These are phyloP conservation scores for Diplotaxis tenuifolia DNA, from an alignment of 345 rosid genomes.

Conservation along the genomic window DNA sequence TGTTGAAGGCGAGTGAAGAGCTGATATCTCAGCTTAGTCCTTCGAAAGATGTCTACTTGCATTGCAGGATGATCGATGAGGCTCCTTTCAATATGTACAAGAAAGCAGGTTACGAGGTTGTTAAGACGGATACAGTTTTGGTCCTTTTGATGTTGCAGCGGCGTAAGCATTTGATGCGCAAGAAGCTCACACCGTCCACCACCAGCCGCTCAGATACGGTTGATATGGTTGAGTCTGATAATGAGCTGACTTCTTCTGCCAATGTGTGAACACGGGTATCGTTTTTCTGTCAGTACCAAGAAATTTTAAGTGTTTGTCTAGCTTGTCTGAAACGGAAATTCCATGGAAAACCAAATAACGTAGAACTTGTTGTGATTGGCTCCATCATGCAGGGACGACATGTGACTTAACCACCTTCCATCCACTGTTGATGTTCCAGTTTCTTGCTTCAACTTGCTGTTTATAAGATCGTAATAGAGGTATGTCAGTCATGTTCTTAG, in stretches of 20 bases:
- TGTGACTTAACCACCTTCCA: constrained; percentile 10
- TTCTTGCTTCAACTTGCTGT: constrained; percentile 26
- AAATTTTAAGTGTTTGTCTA: neutral
- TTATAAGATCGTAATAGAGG: constrained; percentile 29
- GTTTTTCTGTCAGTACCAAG: neutral
- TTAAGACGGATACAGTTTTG: constrained; percentile 67
- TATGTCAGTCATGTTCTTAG: constrained; percentile 4
- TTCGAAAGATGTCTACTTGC: constrained; percentile 70
- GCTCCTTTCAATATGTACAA: constrained; percentile 86
- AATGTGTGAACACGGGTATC: constrained; percentile 25
- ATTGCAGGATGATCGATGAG: constrained; percentile 84
- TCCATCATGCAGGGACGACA: constrained; percentile 14
- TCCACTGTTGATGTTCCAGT: neutral
- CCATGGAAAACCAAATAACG: neutral
- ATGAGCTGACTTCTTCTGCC: constrained; percentile 42
- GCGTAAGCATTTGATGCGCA: constrained; percentile 93
- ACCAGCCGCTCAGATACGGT: constrained; percentile 22
- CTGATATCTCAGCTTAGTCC: constrained; percentile 60
- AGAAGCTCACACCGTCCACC: constrained; percentile 49
- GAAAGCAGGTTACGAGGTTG: constrained; percentile 76
- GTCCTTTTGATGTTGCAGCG: constrained; percentile 73
- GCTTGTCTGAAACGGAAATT: neutral
- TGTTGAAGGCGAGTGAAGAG: constrained; percentile 88
- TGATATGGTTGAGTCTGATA: constrained; percentile 38
- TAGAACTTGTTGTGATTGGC: neutral